Percentiles rank a stretch among this genome's conserved stretches.
These are phyloP conservation scores for Hamamelis virginiana DNA, from an alignment of 164 flowering plant species.

Conservation along the genomic window DNA sequence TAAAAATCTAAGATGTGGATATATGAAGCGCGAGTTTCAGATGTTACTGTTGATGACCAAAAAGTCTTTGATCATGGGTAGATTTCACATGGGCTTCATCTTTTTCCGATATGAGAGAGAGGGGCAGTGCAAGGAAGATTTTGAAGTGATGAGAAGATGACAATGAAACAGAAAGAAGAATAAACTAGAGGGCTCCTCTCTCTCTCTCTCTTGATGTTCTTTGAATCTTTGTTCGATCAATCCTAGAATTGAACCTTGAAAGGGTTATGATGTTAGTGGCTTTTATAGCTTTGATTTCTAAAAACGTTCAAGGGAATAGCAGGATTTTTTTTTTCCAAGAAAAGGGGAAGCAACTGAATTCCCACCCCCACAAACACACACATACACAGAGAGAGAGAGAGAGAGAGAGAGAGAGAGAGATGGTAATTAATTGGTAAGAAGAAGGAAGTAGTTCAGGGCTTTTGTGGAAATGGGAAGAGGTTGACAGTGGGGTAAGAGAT, in stretches of 20 bases:
- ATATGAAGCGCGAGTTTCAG: neutral
- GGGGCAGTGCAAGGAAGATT: neutral
- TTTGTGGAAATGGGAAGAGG: slow-evolving; percentile 29
- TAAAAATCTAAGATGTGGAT: neutral
- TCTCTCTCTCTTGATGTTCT: neutral
- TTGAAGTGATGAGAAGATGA: neutral
- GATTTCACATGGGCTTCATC: neutral
- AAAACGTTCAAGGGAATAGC: slow-evolving; percentile 1
- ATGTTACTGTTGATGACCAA: neutral
- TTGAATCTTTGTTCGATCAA: slow-evolving; percentile 17
- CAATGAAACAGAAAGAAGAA: neutral
- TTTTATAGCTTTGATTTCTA: slow-evolving; percentile 1
- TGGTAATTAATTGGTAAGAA: slow-evolving; percentile 13
- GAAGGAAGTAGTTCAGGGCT: slow-evolving; percentile 21
- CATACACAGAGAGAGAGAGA: neutral
- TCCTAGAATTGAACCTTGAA: slow-evolving; percentile 25
- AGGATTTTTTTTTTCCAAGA: slow-evolving; percentile 6
- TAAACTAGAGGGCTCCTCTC: neutral
- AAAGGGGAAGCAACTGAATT: slow-evolving; percentile 15
- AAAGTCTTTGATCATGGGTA: neutral
- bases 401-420: neutral
- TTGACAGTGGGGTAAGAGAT: slow-evolving; percentile 22
- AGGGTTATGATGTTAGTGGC: slow-evolving; percentile 12
- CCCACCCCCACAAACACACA: neutral
- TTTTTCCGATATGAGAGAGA: neutral